Conservation (phyloP, 176 grass and related monocot species). For the Dactylis glomerata region DNA sequence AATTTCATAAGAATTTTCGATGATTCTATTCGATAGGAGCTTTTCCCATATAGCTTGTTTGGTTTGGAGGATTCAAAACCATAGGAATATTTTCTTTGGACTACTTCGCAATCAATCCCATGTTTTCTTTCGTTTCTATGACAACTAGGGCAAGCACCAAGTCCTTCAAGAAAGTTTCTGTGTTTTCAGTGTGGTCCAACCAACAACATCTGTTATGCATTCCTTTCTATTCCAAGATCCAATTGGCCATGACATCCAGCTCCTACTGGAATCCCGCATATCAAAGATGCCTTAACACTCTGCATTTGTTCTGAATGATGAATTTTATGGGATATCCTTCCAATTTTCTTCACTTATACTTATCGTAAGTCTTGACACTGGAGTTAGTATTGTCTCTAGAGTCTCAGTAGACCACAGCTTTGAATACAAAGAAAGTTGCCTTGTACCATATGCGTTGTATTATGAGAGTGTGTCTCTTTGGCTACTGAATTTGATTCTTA, state of each 20-base stretch:
- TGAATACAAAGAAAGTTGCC: neutral
- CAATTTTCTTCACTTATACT: neutral
- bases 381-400: neutral
- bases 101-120: neutral
- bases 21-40: neutral
- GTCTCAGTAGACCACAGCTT: neutral
- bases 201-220: neutral
- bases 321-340: neutral
- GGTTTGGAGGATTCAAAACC: neutral
- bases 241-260: neutral
- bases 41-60: neutral
- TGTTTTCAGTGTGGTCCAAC: neutral
- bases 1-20: neutral
- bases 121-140: neutral
- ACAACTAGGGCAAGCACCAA: neutral
- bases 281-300: neutral
- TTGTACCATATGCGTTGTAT: slow-evolving; percentile 15
- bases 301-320: neutral
- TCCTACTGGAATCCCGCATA: neutral
- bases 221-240: neutral
- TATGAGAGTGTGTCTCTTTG: neutral
- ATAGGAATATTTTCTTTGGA: neutral
- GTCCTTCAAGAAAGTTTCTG: neutral
- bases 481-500: neutral
- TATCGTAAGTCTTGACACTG: neutral